phyloP scores from a whole-genome alignment of 176 grass and related monocot genomes.

The Oryza nivara region DNA sequence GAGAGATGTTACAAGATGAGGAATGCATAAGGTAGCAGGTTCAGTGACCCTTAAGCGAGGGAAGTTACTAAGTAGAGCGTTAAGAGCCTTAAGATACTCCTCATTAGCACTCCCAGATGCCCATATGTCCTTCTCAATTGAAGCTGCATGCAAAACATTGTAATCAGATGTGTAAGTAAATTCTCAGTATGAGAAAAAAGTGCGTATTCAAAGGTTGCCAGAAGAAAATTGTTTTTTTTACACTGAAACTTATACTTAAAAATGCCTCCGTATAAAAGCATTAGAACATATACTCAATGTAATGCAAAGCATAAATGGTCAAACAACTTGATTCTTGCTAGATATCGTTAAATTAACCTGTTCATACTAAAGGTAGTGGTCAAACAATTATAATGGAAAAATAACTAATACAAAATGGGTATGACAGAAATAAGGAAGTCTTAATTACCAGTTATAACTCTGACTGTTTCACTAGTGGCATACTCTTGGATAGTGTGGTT shows the following conservation, averaged over 20 bases:
- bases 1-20: constrained; percentile 92
- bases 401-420: constrained; percentile 6
- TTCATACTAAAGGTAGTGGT: not conserved
- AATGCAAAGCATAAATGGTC: not conserved
- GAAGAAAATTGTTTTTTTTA: constrained; percentile 5
- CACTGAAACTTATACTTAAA: not conserved
- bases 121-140: constrained; percentile 98
- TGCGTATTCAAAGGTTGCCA: constrained; percentile 6
- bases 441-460: constrained; percentile 88
- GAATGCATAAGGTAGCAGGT: constrained; percentile 91
- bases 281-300: not conserved
- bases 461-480: constrained; percentile 96
- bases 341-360: constrained; percentile 9
- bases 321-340: not conserved
- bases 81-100: constrained; percentile 98
- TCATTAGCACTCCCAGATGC: constrained; percentile 90
- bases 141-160: constrained; percentile 68
- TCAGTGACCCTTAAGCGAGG: constrained; percentile 96
- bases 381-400: not conserved
- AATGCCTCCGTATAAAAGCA: not conserved
- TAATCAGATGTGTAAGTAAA: constrained; percentile 29
- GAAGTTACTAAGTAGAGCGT: constrained; percentile 90
- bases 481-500: constrained; percentile 99
- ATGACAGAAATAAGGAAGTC: constrained; percentile 22
- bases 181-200: not conserved